A percentile compares a stretch with the other conserved stretches of the same genome.
These are phyloP conservation scores for Panaeolus cyanescens DNA, from an alignment of 768 basidiomycete species.

Conservation along the genomic window DNA sequence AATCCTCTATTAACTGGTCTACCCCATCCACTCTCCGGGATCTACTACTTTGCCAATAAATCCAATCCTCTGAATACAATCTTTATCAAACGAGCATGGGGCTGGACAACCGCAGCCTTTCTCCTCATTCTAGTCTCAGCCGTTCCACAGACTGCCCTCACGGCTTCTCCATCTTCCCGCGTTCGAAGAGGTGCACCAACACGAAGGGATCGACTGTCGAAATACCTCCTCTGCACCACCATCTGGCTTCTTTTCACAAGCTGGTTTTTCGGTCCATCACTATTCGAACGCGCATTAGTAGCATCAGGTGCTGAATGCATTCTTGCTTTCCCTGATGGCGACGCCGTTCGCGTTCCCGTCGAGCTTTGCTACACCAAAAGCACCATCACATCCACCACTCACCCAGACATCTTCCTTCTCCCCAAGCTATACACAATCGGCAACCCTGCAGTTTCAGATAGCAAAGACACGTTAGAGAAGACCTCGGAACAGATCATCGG, in stretches of 20 bases:
- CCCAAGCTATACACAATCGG: constrained; percentile 13
- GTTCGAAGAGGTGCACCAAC: constrained; percentile 17
- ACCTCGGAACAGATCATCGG: neutral
- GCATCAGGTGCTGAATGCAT: constrained; percentile 79
- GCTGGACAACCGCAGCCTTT: constrained; percentile 79
- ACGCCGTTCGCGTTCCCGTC: constrained; percentile 51
- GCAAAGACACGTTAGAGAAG: neutral
- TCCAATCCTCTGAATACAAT: constrained; percentile 77
- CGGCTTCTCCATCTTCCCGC: constrained; percentile 50
- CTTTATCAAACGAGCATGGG: constrained; percentile 93
- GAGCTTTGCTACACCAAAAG: constrained; percentile 57
- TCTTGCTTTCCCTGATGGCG: constrained; percentile 60
- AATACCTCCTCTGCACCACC: constrained; percentile 60
- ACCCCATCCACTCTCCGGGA: constrained; percentile 62
- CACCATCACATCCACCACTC: constrained; percentile 56
- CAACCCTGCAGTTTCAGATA: neutral
- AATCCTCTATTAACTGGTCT: constrained; percentile 68
- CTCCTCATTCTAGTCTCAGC: constrained; percentile 26
- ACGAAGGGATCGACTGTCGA: constrained; percentile 37
- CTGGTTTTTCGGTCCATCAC: constrained; percentile 88
- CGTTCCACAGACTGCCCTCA: constrained; percentile 42
- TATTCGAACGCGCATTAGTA: constrained; percentile 66
- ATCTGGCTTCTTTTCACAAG: constrained; percentile 76
- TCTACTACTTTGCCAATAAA: constrained; percentile 81
- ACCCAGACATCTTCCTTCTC: constrained; percentile 46